Conservation (phyloP, 2,329 filamentous ascomycete species). For the Aspergillus felis region DNA sequence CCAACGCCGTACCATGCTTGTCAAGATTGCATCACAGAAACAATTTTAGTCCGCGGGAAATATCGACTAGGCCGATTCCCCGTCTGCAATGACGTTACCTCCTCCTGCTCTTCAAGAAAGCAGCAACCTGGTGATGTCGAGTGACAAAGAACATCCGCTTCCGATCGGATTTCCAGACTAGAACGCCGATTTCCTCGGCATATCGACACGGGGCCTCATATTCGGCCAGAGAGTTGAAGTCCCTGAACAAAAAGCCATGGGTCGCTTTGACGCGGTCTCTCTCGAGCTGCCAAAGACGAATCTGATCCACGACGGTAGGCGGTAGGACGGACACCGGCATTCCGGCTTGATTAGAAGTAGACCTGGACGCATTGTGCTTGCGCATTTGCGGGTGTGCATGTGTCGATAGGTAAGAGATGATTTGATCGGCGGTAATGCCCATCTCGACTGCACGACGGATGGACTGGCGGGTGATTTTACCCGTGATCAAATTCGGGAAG, state of each 20-base stretch:
- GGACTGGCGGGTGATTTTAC: conserved; percentile 82
- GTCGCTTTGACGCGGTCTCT: conserved; percentile 88
- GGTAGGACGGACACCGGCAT: conserved; percentile 66
- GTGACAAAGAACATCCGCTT: conserved; percentile 88
- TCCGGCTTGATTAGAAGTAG: conserved; percentile 36
- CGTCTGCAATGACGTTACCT: not conserved
- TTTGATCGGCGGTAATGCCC: conserved; percentile 92
- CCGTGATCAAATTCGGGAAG: conserved; percentile 90
- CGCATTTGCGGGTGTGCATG: conserved; percentile 96
- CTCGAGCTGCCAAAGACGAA: conserved; percentile 95
- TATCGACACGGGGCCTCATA: conserved; percentile 56
- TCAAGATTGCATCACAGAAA: not conserved
- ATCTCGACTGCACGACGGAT: conserved; percentile 81
- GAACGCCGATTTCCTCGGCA: conserved; percentile 83
- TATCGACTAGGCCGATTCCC: not conserved
- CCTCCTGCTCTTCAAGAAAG: conserved; percentile 67
- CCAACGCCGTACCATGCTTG: not conserved
- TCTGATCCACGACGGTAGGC: conserved; percentile 95
- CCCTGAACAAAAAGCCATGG: conserved; percentile 80
- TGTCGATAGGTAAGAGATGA: conserved; percentile 85
- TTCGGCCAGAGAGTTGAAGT: conserved; percentile 70
- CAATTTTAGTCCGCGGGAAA: not conserved
- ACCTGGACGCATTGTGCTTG: conserved; percentile 48
- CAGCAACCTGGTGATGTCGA: conserved; percentile 80
- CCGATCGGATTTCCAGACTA: conserved; percentile 79